Evolutionary conservation across 2,329 filamentous ascomycete species (phyloP).

Genomic region (Aureobasidium uvarum): DNA sequence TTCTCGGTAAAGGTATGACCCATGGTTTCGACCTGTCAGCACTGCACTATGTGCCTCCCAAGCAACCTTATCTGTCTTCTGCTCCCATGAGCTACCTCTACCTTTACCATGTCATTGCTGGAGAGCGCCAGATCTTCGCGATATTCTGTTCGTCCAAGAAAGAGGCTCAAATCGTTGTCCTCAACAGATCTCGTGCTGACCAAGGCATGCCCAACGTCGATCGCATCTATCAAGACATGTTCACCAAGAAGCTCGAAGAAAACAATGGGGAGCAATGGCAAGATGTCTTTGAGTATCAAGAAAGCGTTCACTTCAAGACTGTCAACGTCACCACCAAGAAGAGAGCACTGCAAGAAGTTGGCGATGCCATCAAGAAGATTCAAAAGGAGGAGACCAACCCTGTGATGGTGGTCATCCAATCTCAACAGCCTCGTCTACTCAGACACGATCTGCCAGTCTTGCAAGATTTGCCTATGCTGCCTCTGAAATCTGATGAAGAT

Average conservation of each 20-base stretch:
- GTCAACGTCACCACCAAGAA: constrained; percentile 84
- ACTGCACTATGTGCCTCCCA: constrained; percentile 65
- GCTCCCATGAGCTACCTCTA: constrained; percentile 80
- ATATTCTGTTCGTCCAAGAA: constrained; percentile 80
- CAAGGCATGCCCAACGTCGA: constrained; percentile 88
- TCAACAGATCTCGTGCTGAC: constrained; percentile 76
- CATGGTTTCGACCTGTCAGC: constrained; percentile 85
- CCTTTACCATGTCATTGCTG: constrained; percentile 86
- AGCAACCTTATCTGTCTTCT: constrained; percentile 72
- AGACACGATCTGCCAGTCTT: constrained; percentile 82
- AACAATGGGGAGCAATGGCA: constrained; percentile 70
- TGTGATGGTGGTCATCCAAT: constrained; percentile 84
- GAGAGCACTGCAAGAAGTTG: constrained; percentile 83
- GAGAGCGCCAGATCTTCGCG: constrained; percentile 89
- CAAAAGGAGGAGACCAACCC: constrained; percentile 79
- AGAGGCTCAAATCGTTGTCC: constrained; percentile 82
- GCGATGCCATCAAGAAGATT: constrained; percentile 86
- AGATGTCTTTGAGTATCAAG: constrained; percentile 81
- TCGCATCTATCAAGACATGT: constrained; percentile 78
- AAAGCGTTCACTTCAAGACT: constrained; percentile 79
- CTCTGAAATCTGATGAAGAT: constrained; percentile 74
- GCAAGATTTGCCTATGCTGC: constrained; percentile 78
- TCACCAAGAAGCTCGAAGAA: constrained; percentile 64
- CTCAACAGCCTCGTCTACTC: constrained; percentile 75
- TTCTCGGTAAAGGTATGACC: constrained; percentile 88